Evolutionary conservation across 2,329 filamentous ascomycete species (phyloP), one percentile per base, ranked within the genome.

Genomic region (Aspergillus eucalypticola): DNA sequence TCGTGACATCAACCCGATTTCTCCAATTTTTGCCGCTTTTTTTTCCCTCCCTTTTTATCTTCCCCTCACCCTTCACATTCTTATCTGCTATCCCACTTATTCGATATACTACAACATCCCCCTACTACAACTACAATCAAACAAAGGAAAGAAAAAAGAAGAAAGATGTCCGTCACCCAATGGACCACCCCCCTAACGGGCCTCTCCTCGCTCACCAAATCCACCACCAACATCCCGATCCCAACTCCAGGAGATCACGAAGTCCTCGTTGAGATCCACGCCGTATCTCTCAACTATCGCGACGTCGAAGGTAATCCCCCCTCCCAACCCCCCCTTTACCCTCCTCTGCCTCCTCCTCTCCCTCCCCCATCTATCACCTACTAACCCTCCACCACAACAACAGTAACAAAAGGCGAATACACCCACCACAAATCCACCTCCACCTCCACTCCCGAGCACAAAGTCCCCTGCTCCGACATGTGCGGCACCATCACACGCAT

Each of bases 401-500:
- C 8, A 48, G 46, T 49, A 8, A 50, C 21, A 32, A 57, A 48
- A 38, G 88, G 88, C 29, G 78, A 85, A 11, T 91, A 90, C 77
- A 86, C 80, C 69, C 87, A 90, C 73, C 86, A 90, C 76, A 81
- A 83, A 66, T 80, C 81, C 3, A 75, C 86, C 49, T 74, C 71
- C 39, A 68, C 76, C 60, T 63, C 67, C 52, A 55, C 72, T 55
- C 54, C 71, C 57, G 32, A 35, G 11, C 60, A 79, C 58, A 67
- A 90, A 11, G 85, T 90, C 1, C 87, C 88, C 1, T 88, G 86
- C 73, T 89, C 87, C 21, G 89, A 91, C 73, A 89, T 89, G 81
- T 89, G 87, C 74, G 89, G 88, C 48, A 80, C 81, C 8, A 78
- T 91, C 49, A 76, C 84, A 2, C 72, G 80, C 13, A 67, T 83